These are phyloP conservation scores for Mangifera indica DNA, from an alignment of 345 rosid genomes.

Conservation along the genomic window DNA sequence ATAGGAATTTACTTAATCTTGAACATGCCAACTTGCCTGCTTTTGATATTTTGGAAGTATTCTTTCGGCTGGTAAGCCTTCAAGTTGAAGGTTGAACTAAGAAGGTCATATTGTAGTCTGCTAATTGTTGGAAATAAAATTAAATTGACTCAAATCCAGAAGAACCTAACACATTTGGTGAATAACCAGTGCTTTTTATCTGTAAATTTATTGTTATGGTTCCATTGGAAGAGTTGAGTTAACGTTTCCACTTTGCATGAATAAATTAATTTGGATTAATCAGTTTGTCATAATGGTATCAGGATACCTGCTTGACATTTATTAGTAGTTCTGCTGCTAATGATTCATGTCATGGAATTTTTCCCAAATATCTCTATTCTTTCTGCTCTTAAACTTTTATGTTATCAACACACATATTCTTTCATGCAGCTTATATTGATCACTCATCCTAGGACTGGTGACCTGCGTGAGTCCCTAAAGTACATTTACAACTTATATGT, in stretches of 20 bases:
- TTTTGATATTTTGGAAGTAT: background rate
- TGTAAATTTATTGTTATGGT: background rate
- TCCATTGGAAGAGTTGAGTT: background rate
- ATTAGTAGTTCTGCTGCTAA: background rate
- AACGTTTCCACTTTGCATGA: background rate
- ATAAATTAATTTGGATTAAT: background rate
- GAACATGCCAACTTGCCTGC: background rate
- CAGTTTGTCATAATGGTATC: background rate
- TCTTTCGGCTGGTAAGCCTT: background rate
- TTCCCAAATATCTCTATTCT: background rate
- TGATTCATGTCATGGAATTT: background rate
- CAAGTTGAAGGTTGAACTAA: background rate
- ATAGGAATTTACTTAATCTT: constrained; percentile 10
- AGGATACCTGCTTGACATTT: background rate
- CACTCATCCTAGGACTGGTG: constrained; percentile 89
- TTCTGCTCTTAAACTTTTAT: too few species aligned
- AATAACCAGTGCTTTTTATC: background rate
- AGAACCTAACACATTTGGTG: background rate
- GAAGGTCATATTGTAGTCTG: too few species aligned
- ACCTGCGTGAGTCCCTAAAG: constrained; percentile 75
- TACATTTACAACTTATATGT: constrained; percentile 87
- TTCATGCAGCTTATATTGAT: constrained; percentile 67
- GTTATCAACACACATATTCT: background rate
- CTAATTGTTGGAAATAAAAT: background rate
- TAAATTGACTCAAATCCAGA: background rate